These are phyloP conservation scores for Microcyclospora pomicola DNA, from an alignment of 2,329 filamentous ascomycete species.

Conservation along the genomic window DNA sequence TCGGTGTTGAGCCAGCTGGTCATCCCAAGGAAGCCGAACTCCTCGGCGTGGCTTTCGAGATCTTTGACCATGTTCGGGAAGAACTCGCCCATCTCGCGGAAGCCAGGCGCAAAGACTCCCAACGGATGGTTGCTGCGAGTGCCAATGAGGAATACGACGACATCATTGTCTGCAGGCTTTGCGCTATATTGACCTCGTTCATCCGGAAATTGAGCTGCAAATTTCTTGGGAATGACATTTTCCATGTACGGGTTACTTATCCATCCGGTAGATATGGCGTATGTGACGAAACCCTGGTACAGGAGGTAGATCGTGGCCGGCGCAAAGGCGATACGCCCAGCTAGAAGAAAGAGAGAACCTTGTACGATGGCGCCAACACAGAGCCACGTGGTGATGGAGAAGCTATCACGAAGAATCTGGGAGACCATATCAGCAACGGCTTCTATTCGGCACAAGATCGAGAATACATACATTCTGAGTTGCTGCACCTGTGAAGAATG, in stretches of 20 bases:
- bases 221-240: slow-evolving; percentile 22
- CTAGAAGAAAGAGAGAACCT: slow-evolving; percentile 22
- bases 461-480: not conserved
- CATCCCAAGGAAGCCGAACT: slow-evolving; percentile 35
- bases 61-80: slow-evolving; percentile 28
- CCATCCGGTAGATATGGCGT: slow-evolving; percentile 21
- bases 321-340: slow-evolving; percentile 23
- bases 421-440: slow-evolving; percentile 8
- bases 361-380: slow-evolving; percentile 28
- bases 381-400: slow-evolving; percentile 29
- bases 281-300: slow-evolving; percentile 21
- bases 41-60: slow-evolving; percentile 24
- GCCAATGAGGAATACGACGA: slow-evolving; percentile 29
- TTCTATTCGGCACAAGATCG: too few species aligned
- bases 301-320: slow-evolving; percentile 23
- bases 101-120: slow-evolving; percentile 35
- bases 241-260: slow-evolving; percentile 28
- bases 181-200: slow-evolving; percentile 18
- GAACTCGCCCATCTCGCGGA: slow-evolving; percentile 24
- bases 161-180: slow-evolving; percentile 17
- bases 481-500: slow-evolving; percentile 6
- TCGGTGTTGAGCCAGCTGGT: slow-evolving; percentile 28
- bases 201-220: slow-evolving; percentile 27
- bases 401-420: slow-evolving; percentile 30
- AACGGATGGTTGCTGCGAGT: slow-evolving; percentile 28